These are phyloP conservation scores for Fusarium goolgardi DNA, from an alignment of 2,329 filamentous ascomycete species.

Conservation along the genomic window DNA sequence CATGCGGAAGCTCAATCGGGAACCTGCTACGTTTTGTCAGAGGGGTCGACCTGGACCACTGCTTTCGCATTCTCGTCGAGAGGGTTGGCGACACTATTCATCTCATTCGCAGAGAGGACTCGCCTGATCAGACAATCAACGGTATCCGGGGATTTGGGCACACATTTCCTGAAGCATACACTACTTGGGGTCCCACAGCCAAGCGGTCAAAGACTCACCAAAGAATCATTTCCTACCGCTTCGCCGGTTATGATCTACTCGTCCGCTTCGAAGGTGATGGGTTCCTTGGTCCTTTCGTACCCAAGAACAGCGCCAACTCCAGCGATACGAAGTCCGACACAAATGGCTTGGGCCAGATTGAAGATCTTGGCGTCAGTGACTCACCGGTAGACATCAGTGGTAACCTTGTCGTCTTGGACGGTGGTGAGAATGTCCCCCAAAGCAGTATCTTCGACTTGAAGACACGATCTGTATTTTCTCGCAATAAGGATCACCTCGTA, in stretches of 20 bases:
- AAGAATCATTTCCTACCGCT: constrained; percentile 67
- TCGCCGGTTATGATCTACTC: constrained; percentile 56
- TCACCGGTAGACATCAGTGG: background rate
- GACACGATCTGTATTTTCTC: constrained; percentile 51
- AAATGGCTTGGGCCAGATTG: constrained; percentile 7
- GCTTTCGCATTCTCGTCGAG: constrained; percentile 71
- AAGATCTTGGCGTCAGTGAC: constrained; percentile 16
- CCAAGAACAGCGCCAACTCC: background rate
- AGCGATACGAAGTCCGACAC: background rate
- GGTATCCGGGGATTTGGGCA: constrained; percentile 72
- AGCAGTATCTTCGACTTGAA: constrained; percentile 57
- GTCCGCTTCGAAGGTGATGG: constrained; percentile 48
- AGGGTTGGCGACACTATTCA: constrained; percentile 68
- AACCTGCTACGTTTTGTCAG: constrained; percentile 69
- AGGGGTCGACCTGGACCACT: constrained; percentile 56
- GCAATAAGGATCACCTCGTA: constrained; percentile 44
- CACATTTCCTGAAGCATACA: constrained; percentile 74
- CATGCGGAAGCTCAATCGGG: constrained; percentile 70
- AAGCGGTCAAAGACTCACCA: constrained; percentile 70
- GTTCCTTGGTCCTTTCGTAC: constrained; percentile 31
- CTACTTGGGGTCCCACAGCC: constrained; percentile 68
- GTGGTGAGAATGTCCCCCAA: constrained; percentile 49
- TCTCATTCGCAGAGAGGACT: constrained; percentile 71
- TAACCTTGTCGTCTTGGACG: constrained; percentile 33
- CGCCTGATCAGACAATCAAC: constrained; percentile 66